Conservation (phyloP, 2,329 filamentous ascomycete species). For the Calonectria ilicicola region DNA sequence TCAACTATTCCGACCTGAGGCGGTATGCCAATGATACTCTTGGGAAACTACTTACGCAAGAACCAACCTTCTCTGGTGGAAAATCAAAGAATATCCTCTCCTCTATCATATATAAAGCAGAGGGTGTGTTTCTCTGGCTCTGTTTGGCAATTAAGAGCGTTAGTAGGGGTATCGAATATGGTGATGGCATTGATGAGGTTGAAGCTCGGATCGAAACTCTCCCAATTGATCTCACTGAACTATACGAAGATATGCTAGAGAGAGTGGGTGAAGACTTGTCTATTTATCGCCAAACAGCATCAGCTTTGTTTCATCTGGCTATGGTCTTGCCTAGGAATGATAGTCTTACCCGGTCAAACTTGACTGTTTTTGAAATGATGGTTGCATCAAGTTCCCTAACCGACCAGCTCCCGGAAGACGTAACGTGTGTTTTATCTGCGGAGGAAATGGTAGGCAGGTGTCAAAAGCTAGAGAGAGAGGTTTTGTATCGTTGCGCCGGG, state of each 20-base stretch:
- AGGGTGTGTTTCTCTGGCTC: conserved; percentile 20
- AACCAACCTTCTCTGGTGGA: neutral
- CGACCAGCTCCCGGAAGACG: neutral
- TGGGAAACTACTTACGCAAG: no score
- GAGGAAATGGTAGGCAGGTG: neutral
- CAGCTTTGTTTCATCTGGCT: neutral
- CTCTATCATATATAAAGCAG: neutral
- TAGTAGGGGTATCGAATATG: neutral
- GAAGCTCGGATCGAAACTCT: neutral
- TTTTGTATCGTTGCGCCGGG: neutral
- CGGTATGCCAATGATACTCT: neutral
- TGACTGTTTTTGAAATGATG: neutral
- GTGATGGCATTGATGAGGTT: neutral
- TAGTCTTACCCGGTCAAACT: neutral
- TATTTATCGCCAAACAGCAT: neutral
- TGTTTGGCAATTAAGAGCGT: neutral
- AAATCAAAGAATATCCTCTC: neutral
- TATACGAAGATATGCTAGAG: conserved; percentile 20
- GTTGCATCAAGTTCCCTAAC: neutral
- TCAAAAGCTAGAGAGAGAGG: neutral
- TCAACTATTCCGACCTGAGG: neutral
- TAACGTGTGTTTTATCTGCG: no score
- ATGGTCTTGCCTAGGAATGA: neutral
- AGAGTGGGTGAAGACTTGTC: conserved; percentile 1
- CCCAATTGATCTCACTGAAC: neutral